Evolutionary conservation across 306 rosid species (phyloP).

Genomic region (Vigna radiata): DNA sequence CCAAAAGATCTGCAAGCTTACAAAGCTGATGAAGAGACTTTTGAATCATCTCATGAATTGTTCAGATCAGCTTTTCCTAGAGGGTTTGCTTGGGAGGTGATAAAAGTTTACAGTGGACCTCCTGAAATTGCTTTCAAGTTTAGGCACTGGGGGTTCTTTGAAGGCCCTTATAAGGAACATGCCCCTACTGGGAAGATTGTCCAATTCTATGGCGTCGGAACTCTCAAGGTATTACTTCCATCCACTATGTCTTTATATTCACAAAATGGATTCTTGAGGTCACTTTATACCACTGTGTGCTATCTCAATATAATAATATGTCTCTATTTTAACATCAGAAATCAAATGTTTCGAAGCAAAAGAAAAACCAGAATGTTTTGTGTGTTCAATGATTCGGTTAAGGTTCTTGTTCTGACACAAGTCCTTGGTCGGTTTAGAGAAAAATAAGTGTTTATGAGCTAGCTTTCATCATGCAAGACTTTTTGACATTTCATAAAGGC

Average conservation of each 20-base stretch:
- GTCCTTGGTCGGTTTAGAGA: too few relatives aligned
- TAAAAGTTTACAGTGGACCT: constrained; percentile 68
- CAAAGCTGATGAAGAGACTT: constrained; percentile 70
- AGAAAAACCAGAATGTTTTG: too few relatives aligned
- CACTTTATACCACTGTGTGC: too few relatives aligned
- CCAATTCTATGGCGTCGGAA: constrained; percentile 70
- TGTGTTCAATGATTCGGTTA: too few relatives aligned
- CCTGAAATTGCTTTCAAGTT: constrained; percentile 76
- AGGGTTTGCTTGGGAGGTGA: constrained; percentile 92
- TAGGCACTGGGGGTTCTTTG: constrained; percentile 89
- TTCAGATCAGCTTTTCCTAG: constrained; percentile 71
- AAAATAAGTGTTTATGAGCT: too few relatives aligned
- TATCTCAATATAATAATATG: not conserved
- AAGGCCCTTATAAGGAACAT: constrained; percentile 73
- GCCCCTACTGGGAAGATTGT: constrained; percentile 67
- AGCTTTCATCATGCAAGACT: too few relatives aligned
- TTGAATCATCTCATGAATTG: constrained; percentile 74
- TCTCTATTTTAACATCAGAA: not conserved
- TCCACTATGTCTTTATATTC: not conserved
- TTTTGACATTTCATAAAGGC: too few relatives aligned
- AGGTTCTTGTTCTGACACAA: too few relatives aligned
- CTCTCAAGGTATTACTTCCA: constrained; percentile 59
- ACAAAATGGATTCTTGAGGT: too few relatives aligned
- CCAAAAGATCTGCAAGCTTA: constrained; percentile 61
- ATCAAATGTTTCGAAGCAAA: too few relatives aligned